Evolutionary conservation across 2,329 filamentous ascomycete genomes (phyloP).

Genomic region (Parastagonospora avenae): DNA sequence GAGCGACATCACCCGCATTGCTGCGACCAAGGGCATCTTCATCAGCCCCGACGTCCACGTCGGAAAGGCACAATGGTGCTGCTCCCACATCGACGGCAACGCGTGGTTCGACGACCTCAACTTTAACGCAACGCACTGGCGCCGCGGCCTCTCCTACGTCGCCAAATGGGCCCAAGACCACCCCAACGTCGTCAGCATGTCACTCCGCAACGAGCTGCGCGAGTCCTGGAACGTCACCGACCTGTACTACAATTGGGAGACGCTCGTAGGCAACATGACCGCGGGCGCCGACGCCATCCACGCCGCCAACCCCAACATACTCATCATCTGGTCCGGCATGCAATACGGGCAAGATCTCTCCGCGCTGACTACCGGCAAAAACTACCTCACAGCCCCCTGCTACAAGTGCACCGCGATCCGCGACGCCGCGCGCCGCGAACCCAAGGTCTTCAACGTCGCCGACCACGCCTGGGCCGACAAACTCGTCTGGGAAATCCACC

Average conservation of each 20-base stretch:
- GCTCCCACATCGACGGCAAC: slow-evolving; percentile 57
- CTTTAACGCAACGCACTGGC: slow-evolving; percentile 62
- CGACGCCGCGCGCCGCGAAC: slow-evolving; percentile 51
- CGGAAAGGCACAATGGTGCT: slow-evolving; percentile 43
- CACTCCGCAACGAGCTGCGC: slow-evolving; percentile 63
- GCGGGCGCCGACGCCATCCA: slow-evolving; percentile 58
- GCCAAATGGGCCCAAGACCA: slow-evolving; percentile 56
- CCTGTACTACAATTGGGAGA: slow-evolving; percentile 39
- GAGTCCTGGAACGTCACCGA: slow-evolving; percentile 35
- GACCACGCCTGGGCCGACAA: slow-evolving; percentile 58
- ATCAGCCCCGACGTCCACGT: slow-evolving; percentile 40
- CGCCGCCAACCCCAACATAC: slow-evolving; percentile 56
- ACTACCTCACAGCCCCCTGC: slow-evolving; percentile 45
- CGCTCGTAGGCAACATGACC: slow-evolving; percentile 49
- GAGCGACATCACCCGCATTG: slow-evolving; percentile 32
- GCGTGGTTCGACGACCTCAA: slow-evolving; percentile 62
- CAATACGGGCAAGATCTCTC: slow-evolving; percentile 61
- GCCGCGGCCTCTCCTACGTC: slow-evolving; percentile 58
- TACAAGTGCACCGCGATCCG: slow-evolving; percentile 49
- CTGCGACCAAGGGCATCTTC: slow-evolving; percentile 36
- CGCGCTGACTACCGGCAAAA: slow-evolving; percentile 44
- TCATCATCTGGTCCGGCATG: slow-evolving; percentile 62
- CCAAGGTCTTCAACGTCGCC: slow-evolving; percentile 54
- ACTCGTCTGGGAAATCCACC: slow-evolving; percentile 66
- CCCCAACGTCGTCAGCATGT: slow-evolving; percentile 61